A percentile compares a stretch with the other conserved stretches of the same genome.
phyloP scores from a whole-genome alignment of 176 grass and related monocot species.

The Carex cristatella region DNA sequence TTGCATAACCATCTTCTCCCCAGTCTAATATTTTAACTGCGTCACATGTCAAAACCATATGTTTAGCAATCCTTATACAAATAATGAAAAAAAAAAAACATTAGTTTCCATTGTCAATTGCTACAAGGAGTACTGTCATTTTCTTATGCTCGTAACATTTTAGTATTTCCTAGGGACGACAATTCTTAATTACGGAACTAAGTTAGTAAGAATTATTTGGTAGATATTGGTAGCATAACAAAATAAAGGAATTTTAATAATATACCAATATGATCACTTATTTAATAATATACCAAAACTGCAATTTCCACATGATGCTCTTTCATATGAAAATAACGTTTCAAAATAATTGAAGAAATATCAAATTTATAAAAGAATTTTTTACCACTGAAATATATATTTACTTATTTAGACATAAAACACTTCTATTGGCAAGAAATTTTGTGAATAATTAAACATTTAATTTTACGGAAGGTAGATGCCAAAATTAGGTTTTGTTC shows the following conservation, averaged over 20 bases:
- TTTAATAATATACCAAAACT: background rate
- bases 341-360: background rate
- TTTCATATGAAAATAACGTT: background rate
- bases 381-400: background rate
- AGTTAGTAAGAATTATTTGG: background rate
- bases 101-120: background rate
- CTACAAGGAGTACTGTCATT: background rate
- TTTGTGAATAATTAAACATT: background rate
- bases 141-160: background rate
- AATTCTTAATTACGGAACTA: background rate
- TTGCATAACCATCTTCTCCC: conserved; percentile 55
- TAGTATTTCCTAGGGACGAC: background rate
- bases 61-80: background rate
- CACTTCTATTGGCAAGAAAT: background rate
- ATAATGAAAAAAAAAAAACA: background rate
- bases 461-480: background rate
- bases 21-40: conserved; percentile 73
- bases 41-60: background rate
- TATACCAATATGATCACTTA: background rate
- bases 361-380: background rate
- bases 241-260: background rate
- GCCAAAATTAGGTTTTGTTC: background rate
- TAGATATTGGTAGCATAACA: background rate
- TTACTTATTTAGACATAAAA: background rate
- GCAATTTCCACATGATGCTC: background rate